Conservation (phyloP, 495 filamentous ascomycete genomes). For the Penicillium herquei region DNA sequence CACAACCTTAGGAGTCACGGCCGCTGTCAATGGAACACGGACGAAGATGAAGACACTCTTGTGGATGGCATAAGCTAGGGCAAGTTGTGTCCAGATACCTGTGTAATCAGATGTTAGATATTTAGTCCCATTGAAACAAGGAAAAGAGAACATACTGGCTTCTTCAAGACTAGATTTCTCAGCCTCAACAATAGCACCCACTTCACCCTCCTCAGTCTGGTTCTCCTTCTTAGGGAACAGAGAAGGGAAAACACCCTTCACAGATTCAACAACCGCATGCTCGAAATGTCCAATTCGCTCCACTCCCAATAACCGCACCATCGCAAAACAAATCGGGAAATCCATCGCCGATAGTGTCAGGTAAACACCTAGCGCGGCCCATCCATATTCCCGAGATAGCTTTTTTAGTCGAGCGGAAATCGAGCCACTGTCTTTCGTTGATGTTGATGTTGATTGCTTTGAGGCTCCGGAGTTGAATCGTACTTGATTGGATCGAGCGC, state of each 20-base stretch:
- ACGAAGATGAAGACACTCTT: constrained; percentile 98
- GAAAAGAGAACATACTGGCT: constrained; percentile 49
- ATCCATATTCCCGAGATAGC: constrained; percentile 92
- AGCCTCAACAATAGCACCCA: constrained; percentile 22
- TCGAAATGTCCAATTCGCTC: constrained; percentile 75
- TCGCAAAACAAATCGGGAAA: constrained; percentile 91
- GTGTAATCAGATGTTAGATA: no score
- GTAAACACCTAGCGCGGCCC: constrained; percentile 91
- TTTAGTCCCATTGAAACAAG: not conserved
- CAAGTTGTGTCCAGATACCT: constrained; percentile 86
- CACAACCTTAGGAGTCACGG: constrained; percentile 88
- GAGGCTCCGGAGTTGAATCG: constrained; percentile 19
- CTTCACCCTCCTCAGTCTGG: constrained; percentile 11
- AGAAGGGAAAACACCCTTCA: constrained; percentile 28
- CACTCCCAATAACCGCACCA: constrained; percentile 77
- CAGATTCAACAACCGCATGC: constrained; percentile 40
- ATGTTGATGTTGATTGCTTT: constrained; percentile 15
- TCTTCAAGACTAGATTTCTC: constrained; percentile 38
- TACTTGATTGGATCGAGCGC: not conserved
- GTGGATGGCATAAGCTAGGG: constrained; percentile 93
- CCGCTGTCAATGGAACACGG: constrained; percentile 84
- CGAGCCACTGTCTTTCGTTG: constrained; percentile 46
- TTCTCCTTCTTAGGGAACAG: constrained; percentile 26
- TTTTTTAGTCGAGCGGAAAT: constrained; percentile 71
- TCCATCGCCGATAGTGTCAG: constrained; percentile 77